Base-by-base conservation (phyloP, 75 land plant species). In the Picea glauca region DNA sequence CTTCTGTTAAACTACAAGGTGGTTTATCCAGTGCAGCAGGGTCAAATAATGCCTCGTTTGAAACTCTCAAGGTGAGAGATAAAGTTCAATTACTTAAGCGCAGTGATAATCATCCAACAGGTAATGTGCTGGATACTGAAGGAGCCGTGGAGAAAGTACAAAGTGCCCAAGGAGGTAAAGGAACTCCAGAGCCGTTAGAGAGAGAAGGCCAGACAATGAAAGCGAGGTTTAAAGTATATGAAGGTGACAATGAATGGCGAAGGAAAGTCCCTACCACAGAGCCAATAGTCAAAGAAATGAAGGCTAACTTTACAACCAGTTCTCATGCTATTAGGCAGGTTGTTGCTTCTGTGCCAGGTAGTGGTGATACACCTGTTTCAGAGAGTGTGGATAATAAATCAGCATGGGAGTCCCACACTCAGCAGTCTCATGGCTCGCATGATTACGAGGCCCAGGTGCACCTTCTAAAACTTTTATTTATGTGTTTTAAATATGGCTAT, bases 391-490 rank as follows among this genome's bases (percentile, higher is more conserved):
- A 21, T 58, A 62, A 75, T 57, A 30, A 75, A 26, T 76, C 57
- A 58, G 78, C 68, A 11, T 80, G 43, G 46, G 82, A 84, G 58
- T 75, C 76, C 18, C 32, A 76, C 60, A 11, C 40, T 54, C 59
- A 67, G 46, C 26, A 77, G 32, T 56, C 63, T 32, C 13, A 18
- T 68, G 89, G 82, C 60, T 77, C 87, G 57, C 58, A 15, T 66
- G 91, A 84, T 72, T 56, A 21, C 23, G 76, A 87, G 66, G 86
- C 81, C 18, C 87, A 87, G 89, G 88, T 89, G 57, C 30, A 56
- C 58, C 50, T 56, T 35, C 32, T 66, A 23, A 56, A 15, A 26
- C 58, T 32, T 66, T 17, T 66, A 5, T 62, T 14, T 26, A 9
- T 67, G 5, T 79, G 50, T 64, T 78, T 56, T 54, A 40, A 38